These are phyloP conservation scores for Phaeosphaeria sp. DNA, from an alignment of 2,329 filamentous ascomycete species.

Conservation along the genomic window DNA sequence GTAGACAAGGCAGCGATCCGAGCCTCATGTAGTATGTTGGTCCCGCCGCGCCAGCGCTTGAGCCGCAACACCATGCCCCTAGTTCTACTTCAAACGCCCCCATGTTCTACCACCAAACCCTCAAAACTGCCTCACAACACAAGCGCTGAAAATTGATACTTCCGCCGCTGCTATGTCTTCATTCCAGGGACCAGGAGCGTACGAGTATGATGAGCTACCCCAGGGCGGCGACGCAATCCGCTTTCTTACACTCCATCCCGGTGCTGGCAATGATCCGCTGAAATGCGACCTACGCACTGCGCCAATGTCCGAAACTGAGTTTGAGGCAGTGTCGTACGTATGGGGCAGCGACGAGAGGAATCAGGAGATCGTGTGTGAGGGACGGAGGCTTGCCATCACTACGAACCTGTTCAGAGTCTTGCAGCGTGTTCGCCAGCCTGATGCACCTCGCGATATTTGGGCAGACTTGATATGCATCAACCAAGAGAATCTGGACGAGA, in stretches of 20 bases:
- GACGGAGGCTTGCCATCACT: constrained; percentile 5
- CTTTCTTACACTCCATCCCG: constrained; percentile 6
- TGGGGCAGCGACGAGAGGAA: constrained; percentile 14
- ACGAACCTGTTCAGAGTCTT: constrained; percentile 13
- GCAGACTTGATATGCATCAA: constrained; percentile 23
- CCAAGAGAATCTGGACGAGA: constrained; percentile 19
- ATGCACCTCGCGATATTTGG: constrained; percentile 14
- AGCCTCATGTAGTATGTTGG: background rate
- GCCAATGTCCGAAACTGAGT: constrained; percentile 4
- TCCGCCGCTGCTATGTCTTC: background rate
- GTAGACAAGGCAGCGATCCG: background rate
- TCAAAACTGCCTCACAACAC: background rate
- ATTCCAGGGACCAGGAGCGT: background rate
- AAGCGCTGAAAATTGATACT: background rate
- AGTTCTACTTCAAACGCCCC: too few species aligned
- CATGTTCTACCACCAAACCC: background rate
- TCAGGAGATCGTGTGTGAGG: constrained; percentile 11
- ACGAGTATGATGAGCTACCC: constrained; percentile 10
- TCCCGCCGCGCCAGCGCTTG: background rate
- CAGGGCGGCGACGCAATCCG: constrained; percentile 3
- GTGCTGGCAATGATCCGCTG: constrained; percentile 4
- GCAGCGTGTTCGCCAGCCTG: constrained; percentile 4
- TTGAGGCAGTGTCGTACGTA: constrained; percentile 20
- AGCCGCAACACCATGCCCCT: background rate
- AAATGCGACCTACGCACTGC: constrained; percentile 12